Evolutionary conservation across 805 yeast species (phyloP), one percentile per base, ranked within the genome.

Genomic region (Wickerhamomyces bovis): DNA sequence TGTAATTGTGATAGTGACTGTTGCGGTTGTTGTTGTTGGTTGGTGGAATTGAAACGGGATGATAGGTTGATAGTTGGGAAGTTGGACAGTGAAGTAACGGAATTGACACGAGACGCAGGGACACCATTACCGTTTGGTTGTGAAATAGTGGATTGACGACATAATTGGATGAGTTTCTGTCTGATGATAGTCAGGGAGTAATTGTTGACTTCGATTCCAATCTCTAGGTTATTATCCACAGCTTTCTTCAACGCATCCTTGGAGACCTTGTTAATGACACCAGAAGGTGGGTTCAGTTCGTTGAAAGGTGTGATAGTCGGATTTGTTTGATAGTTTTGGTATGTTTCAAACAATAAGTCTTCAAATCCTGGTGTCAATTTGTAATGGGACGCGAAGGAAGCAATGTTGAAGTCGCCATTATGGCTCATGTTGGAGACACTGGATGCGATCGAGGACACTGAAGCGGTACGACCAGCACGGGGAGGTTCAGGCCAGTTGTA

Each of bases 261-360:
- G 7, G 86, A 76, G 0, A 81, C 82, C 44, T 72, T 71, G 38
- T 80, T 78, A 19, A 81, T 69, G 4, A 83, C 72, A 1, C 89
- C 89, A 1, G 82, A 72, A 0, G 89, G 89, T 8, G 89, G 89
- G 55, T 76, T 75, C 38, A 70, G 60, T 16, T 77, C 75, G 52
- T 81, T 81, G 57, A 83, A 83, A 0, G 90, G 90, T 0, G 90
- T 83, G 8, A 73, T 68, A 30, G 78, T 76, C 7, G 89, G 89
- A 54, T 75, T 78, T 42, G 70, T 70, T 15, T 76, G 72, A 46
- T 76, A 68, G 9, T 65, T 56, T 44, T 75, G 76, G 55, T 80
- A 81, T 5, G 71, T 67, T 36, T 68, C 69, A 54, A 71, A 55
- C 21, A 82, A 61, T 13, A 75, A 55, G 20, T 64, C 66, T 53